These are phyloP conservation scores for Colletotrichum endophyticum DNA, from an alignment of 2,329 filamentous ascomycete genomes.

Conservation along the genomic window DNA sequence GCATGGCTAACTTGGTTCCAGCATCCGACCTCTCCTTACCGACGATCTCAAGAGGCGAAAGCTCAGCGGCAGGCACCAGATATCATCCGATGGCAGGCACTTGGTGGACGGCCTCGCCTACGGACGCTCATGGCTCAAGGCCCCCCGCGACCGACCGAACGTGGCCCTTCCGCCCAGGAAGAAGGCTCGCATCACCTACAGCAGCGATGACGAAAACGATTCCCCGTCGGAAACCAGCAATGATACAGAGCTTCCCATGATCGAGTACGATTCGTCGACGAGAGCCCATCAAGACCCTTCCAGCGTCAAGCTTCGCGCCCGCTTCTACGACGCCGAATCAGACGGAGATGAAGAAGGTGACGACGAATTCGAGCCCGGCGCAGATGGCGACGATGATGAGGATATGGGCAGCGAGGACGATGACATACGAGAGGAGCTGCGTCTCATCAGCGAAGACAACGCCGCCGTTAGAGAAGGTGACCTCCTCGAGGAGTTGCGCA, in stretches of 20 bases:
- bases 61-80: conserved; percentile 81
- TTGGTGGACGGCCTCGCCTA: conserved; percentile 87
- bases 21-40: conserved; percentile 78
- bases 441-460: conserved; percentile 46
- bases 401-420: conserved; percentile 21
- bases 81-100: conserved; percentile 77
- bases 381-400: conserved; percentile 20
- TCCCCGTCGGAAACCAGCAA: conserved; percentile 36
- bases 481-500: conserved; percentile 15
- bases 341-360: conserved; percentile 27
- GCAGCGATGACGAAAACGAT: conserved; percentile 43
- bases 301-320: conserved; percentile 27
- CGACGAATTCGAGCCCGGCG: conserved; percentile 22
- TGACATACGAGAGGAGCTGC: conserved; percentile 42
- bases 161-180: conserved; percentile 79
- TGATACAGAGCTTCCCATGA: conserved; percentile 23
- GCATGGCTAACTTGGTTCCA: conserved; percentile 35
- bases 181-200: conserved; percentile 57
- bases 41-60: conserved; percentile 76
- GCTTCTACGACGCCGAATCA: conserved; percentile 35
- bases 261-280: conserved; percentile 22
- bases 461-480: conserved; percentile 28
- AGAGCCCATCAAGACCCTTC: conserved; percentile 21
- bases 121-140: conserved; percentile 72
- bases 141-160: conserved; percentile 64